phyloP scores from a whole-genome alignment of 2,329 filamentous ascomycete genomes.

The Setomelanomma holmii region DNA sequence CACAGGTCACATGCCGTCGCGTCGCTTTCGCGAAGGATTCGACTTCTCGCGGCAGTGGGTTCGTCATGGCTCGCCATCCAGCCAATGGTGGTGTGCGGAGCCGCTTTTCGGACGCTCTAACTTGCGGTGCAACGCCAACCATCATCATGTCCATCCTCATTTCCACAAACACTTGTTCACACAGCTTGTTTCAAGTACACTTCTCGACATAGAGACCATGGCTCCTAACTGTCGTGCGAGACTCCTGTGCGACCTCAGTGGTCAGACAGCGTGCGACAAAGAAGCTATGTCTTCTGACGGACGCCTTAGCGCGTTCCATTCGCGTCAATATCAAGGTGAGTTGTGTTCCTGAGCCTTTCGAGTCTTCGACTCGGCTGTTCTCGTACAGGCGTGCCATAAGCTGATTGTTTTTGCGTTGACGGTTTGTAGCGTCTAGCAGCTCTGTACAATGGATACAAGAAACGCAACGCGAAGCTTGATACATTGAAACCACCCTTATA shows the following conservation, averaged over 20 bases:
- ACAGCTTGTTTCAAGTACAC: background rate
- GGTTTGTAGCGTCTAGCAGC: conserved; percentile 11
- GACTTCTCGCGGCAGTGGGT: background rate
- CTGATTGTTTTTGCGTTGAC: background rate
- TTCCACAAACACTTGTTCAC: too few species aligned
- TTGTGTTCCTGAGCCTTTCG: too few species aligned
- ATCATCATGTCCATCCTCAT: background rate
- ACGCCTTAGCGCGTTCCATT: conserved; percentile 32
- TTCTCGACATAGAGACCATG: conserved; percentile 4
- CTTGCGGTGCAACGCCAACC: background rate
- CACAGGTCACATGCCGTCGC: background rate
- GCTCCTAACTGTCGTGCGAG: conserved; percentile 25
- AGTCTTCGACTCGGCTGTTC: too few species aligned
- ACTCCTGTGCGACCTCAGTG: conserved; percentile 30
- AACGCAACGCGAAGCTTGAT: conserved; percentile 56
- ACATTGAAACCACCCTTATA: conserved; percentile 48
- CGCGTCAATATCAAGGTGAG: conserved; percentile 34
- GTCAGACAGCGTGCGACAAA: conserved; percentile 28
- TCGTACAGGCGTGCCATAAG: too few species aligned
- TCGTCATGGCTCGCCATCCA: background rate
- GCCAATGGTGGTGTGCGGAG: background rate
- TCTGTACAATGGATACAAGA: conserved; percentile 60
- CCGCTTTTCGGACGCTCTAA: background rate
- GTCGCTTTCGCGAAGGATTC: background rate
- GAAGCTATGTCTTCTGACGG: conserved; percentile 31